Conservation (phyloP, 192 early-diverging fungal genomes). For the Umbelopsis isabellina region DNA sequence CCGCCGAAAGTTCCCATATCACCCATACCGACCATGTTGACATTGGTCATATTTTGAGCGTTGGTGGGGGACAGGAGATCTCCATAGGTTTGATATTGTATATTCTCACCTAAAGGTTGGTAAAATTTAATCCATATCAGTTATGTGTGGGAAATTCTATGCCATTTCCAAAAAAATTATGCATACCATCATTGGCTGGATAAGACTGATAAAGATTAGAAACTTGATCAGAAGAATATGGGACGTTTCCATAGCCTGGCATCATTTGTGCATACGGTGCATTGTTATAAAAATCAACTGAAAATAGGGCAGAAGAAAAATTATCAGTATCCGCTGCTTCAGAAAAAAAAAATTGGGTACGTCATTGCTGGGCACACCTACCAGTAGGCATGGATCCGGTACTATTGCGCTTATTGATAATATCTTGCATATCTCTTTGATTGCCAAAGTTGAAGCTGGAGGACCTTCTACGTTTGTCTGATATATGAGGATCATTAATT, state of each 20-base stretch:
- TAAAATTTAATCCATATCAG: not conserved
- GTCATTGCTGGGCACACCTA: not conserved
- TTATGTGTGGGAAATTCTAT: not conserved
- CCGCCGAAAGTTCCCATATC: not conserved
- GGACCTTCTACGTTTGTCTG: slow-evolving; percentile 1
- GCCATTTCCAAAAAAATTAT: not conserved
- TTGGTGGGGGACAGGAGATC: not conserved
- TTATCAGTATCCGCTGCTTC: not conserved
- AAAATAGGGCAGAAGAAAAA: not conserved
- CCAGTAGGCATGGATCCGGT: slow-evolving; percentile 5
- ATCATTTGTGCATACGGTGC: slow-evolving; percentile 7
- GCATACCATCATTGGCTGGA: not conserved
- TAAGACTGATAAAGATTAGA: slow-evolving; percentile 2
- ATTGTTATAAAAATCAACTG: slow-evolving; percentile 11
- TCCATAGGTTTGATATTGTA: not conserved
- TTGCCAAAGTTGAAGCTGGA: slow-evolving; percentile 2
- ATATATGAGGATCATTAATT: not conserved
- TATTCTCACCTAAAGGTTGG: not conserved
- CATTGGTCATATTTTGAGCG: not conserved
- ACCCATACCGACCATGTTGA: not conserved
- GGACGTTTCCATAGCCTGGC: too few relatives aligned
- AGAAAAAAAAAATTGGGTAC: too few relatives aligned
- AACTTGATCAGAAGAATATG: not conserved
- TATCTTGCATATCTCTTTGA: slow-evolving; percentile 5
- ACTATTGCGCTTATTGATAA: not conserved